Evolutionary conservation across 140 eudicot species (phyloP).

Genomic region (Ambrosia hybrid): DNA sequence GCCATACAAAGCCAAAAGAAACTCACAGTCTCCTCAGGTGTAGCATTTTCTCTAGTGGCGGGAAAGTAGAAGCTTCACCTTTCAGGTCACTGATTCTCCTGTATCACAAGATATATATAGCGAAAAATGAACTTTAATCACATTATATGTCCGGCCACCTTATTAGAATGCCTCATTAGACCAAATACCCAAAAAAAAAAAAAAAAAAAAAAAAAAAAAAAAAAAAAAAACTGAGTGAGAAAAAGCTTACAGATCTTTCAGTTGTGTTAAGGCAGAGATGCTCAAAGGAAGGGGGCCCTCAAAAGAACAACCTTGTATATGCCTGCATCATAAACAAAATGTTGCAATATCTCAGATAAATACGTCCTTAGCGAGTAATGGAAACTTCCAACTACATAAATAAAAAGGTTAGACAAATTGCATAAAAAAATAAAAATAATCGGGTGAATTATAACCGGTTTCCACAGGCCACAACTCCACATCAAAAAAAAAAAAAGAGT

Average conservation of each 20-base stretch:
- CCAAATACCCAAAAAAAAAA: neutral
- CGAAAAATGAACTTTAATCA: neutral
- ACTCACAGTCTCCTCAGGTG: neutral
- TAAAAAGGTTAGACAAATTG: neutral
- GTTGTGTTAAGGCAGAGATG: slow-evolving; percentile 56
- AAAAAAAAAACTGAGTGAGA: neutral
- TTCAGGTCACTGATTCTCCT: neutral
- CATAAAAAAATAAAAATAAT: neutral
- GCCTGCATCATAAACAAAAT: slow-evolving; percentile 41
- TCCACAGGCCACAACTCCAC: no score
- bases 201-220: neutral
- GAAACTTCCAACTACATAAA: neutral
- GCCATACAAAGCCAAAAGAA: neutral
- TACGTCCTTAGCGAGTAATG: neutral
- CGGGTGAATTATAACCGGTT: no score
- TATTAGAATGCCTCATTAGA: neutral
- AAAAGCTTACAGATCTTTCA: slow-evolving; percentile 58
- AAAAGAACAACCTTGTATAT: slow-evolving; percentile 74
- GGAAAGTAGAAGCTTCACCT: neutral
- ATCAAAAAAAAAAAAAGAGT: no score
- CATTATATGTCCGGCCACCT: no score
- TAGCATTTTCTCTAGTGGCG: neutral
- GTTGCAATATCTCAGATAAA: neutral
- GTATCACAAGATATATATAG: neutral
- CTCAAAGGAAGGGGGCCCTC: slow-evolving; percentile 76